phyloP scores from a whole-genome alignment of 177 flowering plant genomes.

The Vitis hybrid region DNA sequence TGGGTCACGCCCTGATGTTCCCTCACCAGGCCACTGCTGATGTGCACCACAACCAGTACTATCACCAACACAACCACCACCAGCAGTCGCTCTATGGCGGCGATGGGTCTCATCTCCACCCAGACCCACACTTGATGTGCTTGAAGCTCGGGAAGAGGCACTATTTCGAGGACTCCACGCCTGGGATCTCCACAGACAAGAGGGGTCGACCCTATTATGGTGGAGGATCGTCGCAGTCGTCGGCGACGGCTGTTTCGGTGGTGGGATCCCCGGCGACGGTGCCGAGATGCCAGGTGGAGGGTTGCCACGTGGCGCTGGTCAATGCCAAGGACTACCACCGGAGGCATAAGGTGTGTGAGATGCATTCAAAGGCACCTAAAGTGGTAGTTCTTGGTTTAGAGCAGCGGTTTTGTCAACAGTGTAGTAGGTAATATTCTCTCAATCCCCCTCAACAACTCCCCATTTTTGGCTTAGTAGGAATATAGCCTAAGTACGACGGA shows the following conservation, averaged over 20 bases:
- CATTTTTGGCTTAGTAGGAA: too few relatives aligned
- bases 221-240: conserved; percentile 17
- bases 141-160: conserved; percentile 71
- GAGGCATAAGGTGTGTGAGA: conserved; percentile 72
- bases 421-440: conserved; percentile 49
- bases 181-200: conserved; percentile 28
- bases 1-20: background rate
- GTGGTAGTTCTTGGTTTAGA: conserved; percentile 62
- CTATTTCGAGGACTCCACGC: conserved; percentile 44
- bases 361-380: conserved; percentile 72
- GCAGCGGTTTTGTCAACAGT: conserved; percentile 76
- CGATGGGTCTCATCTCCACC: conserved; percentile 21
- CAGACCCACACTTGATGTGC: conserved; percentile 62
- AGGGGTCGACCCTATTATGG: conserved; percentile 32
- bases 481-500: too few relatives aligned
- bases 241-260: conserved; percentile 10
- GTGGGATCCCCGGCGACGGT: conserved; percentile 22
- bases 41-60: background rate
- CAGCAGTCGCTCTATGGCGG: conserved; percentile 23
- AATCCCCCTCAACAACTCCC: too few relatives aligned
- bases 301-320: conserved; percentile 54
- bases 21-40: background rate
- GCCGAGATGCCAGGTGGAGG: conserved; percentile 78
- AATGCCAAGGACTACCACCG: conserved; percentile 69
- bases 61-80: background rate